These are phyloP conservation scores for Hylodesmum podocarpum DNA, from an alignment of 306 rosid species.

Conservation along the genomic window DNA sequence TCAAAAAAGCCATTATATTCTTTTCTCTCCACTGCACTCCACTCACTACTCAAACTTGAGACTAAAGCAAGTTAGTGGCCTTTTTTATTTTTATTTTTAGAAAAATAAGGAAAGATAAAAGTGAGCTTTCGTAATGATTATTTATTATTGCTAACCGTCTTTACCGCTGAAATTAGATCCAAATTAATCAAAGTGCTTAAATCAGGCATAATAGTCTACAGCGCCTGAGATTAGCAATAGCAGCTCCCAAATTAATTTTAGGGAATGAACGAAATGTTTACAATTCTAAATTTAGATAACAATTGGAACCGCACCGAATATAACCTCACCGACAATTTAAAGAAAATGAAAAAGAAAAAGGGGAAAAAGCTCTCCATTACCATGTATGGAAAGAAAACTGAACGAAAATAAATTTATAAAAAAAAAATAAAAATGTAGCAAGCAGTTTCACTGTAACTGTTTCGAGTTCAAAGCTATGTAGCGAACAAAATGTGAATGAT, in stretches of 20 bases:
- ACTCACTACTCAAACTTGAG: constrained; percentile 22
- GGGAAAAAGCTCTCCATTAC: background rate
- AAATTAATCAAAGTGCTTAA: constrained; percentile 22
- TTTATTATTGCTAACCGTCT: constrained; percentile 13
- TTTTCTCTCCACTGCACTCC: constrained; percentile 17
- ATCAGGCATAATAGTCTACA: background rate
- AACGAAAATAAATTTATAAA: too few relatives aligned
- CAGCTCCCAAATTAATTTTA: background rate
- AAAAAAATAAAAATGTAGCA: background rate
- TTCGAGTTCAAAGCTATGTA: background rate
- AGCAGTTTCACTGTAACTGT: background rate
- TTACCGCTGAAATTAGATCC: constrained; percentile 38
- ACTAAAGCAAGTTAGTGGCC: constrained; percentile 6
- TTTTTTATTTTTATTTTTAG: background rate
- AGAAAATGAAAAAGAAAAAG: background rate
- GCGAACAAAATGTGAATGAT: background rate
- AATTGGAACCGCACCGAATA: constrained; percentile 16
- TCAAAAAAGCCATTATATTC: background rate
- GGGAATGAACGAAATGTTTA: background rate
- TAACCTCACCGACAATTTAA: constrained; percentile 49
- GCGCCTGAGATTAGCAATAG: constrained; percentile 1
- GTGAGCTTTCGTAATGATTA: constrained; percentile 23
- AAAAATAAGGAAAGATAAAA: background rate
- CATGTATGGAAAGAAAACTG: background rate
- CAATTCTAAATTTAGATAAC: background rate